phyloP scores from a whole-genome alignment of 192 early-diverging fungal species.

The Endogone sp. region DNA sequence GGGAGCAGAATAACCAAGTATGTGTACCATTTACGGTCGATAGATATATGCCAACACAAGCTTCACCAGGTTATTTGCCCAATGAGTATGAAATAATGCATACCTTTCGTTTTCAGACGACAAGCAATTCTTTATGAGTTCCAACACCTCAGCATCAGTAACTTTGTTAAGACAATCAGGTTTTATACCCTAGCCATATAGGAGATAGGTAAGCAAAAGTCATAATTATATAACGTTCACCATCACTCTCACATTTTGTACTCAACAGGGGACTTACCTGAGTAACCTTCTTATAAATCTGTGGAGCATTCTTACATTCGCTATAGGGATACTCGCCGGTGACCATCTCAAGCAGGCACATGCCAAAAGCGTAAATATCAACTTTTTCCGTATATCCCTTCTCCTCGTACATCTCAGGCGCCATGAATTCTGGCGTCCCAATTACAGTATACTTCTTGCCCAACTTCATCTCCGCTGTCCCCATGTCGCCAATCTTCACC shows the following conservation, averaged over 20 bases:
- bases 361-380: conserved; percentile 88
- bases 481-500: conserved; percentile 86
- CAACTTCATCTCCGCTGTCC: conserved; percentile 82
- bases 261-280: conserved; percentile 42
- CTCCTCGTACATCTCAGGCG: conserved; percentile 88
- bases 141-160: conserved; percentile 54
- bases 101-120: conserved; percentile 48
- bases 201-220: background rate
- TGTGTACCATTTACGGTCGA: too few relatives aligned
- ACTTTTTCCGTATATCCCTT: conserved; percentile 80
- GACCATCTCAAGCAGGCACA: conserved; percentile 69
- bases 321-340: conserved; percentile 88
- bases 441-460: conserved; percentile 84
- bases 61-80: too few relatives aligned
- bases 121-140: conserved; percentile 69
- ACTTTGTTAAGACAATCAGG: conserved; percentile 63
- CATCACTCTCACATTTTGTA: too few relatives aligned
- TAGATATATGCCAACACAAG: too few relatives aligned
- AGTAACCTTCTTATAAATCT: conserved; percentile 80
- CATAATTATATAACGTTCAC: background rate
- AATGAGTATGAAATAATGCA: background rate
- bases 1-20: too few relatives aligned
- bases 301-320: conserved; percentile 81
- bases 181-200: conserved; percentile 52
- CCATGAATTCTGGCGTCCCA: conserved; percentile 85